Evolutionary conservation across 2,329 filamentous ascomycete species (phyloP), one percentile per base, ranked within the genome.

Genomic region (Gaeumannomyces sp.): DNA sequence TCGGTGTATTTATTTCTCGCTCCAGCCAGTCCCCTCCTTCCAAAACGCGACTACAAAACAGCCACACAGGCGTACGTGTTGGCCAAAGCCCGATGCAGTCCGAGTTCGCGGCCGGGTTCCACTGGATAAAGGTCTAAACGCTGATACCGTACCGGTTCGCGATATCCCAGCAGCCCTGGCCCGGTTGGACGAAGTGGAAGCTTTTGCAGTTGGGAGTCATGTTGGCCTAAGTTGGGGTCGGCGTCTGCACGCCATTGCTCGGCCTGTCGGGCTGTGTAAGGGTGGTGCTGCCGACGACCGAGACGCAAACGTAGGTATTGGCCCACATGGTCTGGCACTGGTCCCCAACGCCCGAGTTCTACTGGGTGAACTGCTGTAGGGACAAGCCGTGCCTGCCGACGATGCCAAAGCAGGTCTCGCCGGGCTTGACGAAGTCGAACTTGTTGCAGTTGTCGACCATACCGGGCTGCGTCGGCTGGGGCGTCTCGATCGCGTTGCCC

Each of bases 391-490:
- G 28, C 8, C 16, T 25, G 61, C 33, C 25, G 61, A 50, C 28
- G 11, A 58, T 58, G 61, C 19, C 50, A 25, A 25, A 63, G 19
- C 61, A 63, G 16, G 38, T 28, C n/a, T 63, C 61, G 45, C 31
- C 61, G 3, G 27, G 16, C 10, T 14, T 3, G 28, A 58, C 61
- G 29, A 57, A 33, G 50, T 58, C 56, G 61, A 63, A 63, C 50
- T 58, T 57, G 45, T 33, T 33, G 31, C 31, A 33, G 31, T n/a
- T n/a, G n/a, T n/a, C n/a, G n/a, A n/a, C n/a, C n/a, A n/a, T n/a
- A n/a, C n/a, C n/a, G n/a, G n/a, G n/a, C n/a, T n/a, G n/a, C n/a
- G n/a, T n/a, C n/a, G n/a, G n/a, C n/a, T 31, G 31, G 31, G 31
- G 31, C 31, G 31, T 31, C 31, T 31, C 31, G 31, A 31, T 31